A percentile compares a stretch with the other conserved stretches of the same genome.
Evolutionary conservation across 805 yeast genomes (phyloP).

Genomic region (Kodamaea leandrae): DNA sequence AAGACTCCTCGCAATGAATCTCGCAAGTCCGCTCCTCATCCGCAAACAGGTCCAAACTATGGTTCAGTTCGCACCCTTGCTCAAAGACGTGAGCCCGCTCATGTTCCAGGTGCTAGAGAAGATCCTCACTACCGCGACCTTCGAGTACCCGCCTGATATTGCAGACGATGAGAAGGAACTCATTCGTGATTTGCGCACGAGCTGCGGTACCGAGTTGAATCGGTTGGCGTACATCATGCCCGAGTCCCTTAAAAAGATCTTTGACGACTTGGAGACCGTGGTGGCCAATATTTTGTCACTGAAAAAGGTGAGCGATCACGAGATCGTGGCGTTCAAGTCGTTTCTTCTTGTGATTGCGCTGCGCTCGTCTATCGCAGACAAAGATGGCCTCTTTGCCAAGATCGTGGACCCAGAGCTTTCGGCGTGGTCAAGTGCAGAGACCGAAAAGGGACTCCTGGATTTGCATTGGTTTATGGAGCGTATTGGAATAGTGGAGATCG

Average conservation of each 20-base stretch:
- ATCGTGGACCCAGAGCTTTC: conserved; percentile 91
- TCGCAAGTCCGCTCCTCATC: conserved; percentile 75
- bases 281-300: conserved; percentile 67
- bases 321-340: conserved; percentile 89
- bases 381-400: conserved; percentile 72
- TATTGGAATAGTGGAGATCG: conserved; percentile 89
- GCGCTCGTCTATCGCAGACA: conserved; percentile 69
- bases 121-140: conserved; percentile 78
- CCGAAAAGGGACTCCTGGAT: conserved; percentile 85
- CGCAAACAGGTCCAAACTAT: conserved; percentile 87
- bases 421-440: conserved; percentile 91
- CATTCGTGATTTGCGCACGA: conserved; percentile 81
- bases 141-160: conserved; percentile 65
- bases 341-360: conserved; percentile 90
- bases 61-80: conserved; percentile 89
- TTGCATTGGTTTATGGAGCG: conserved; percentile 98
- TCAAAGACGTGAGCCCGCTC: conserved; percentile 70
- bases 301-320: conserved; percentile 80
- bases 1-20: conserved; percentile 67
- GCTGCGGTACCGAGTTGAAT: conserved; percentile 93
- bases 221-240: conserved; percentile 95
- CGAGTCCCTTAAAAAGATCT: conserved; percentile 76
- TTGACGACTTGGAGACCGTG: conserved; percentile 78
- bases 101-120: conserved; percentile 85
- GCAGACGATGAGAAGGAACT: conserved; percentile 76